Evolutionary conservation across 1,284 basidiomycete genomes (phyloP).

Genomic region (Heimioporus retisporus): DNA sequence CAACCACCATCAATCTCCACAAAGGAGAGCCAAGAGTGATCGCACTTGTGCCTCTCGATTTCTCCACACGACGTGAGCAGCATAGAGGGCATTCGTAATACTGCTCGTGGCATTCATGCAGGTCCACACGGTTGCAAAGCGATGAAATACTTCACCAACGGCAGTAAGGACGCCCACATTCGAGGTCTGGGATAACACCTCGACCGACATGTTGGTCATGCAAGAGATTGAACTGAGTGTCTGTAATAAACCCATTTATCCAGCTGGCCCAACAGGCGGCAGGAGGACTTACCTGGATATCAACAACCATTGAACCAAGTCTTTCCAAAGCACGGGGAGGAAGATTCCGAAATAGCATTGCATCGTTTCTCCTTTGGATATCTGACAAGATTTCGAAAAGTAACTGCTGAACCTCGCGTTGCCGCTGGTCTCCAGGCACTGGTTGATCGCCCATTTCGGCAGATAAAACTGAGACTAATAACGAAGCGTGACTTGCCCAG

Average conservation of each 20-base stretch:
- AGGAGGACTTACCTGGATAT: conserved; percentile 69
- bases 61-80: conserved; percentile 71
- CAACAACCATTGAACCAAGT: conserved; percentile 73
- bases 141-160: conserved; percentile 72
- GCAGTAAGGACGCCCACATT: conserved; percentile 64
- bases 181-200: conserved; percentile 60
- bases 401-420: conserved; percentile 54
- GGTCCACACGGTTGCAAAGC: conserved; percentile 77
- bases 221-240: conserved; percentile 85
- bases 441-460: conserved; percentile 46
- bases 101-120: conserved; percentile 73
- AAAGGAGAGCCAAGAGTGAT: conserved; percentile 66
- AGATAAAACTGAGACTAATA: conserved; percentile 59
- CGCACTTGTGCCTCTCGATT: conserved; percentile 71
- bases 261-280: neutral
- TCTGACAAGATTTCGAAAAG: conserved; percentile 63
- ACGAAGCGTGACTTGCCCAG: conserved; percentile 64
- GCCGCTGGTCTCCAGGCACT: conserved; percentile 45
- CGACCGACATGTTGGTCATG: conserved; percentile 73
- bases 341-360: conserved; percentile 78
- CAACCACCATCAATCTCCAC: conserved; percentile 70
- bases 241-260: conserved; percentile 46
- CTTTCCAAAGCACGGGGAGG: conserved; percentile 67
- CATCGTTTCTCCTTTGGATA: conserved; percentile 78
- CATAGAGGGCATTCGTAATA: conserved; percentile 69